These are phyloP conservation scores for Ilex paraguariensis DNA, from an alignment of 305 asterid genomes.

Conservation along the genomic window DNA sequence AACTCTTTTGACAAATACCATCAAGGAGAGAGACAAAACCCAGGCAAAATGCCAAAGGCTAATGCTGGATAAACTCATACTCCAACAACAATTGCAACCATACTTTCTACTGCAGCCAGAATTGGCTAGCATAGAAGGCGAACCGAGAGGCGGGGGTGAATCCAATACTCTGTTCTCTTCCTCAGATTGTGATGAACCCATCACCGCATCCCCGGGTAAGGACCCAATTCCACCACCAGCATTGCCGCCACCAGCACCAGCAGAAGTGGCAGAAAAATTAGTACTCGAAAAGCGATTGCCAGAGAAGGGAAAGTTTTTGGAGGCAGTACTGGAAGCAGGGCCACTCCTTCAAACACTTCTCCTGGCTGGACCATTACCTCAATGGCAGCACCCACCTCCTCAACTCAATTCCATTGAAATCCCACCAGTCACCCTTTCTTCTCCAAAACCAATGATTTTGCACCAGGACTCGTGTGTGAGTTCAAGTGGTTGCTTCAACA, in stretches of 20 bases:
- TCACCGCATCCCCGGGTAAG: constrained; percentile 2
- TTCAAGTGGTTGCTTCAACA: constrained; percentile 39
- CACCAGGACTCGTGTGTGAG: constrained; percentile 31
- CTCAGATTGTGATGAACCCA: constrained; percentile 47
- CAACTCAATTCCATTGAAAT: constrained; percentile 79
- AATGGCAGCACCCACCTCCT: constrained; percentile 97
- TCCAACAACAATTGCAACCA: constrained; percentile 31
- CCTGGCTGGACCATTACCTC: constrained; percentile 90
- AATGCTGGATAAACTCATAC: constrained; percentile 40
- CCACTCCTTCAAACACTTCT: constrained; percentile 88
- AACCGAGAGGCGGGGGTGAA: constrained; percentile 12
- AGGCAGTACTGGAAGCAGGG: constrained; percentile 90
- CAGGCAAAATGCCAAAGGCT: constrained; percentile 41
- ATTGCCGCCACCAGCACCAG: not conserved
- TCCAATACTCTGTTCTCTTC: constrained; percentile 26
- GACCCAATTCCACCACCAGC: not conserved
- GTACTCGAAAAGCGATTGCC: constrained; percentile 48
- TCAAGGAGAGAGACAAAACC: constrained; percentile 69
- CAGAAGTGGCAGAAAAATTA: constrained; percentile 26
- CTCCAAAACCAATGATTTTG: constrained; percentile 23
- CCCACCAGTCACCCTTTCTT: constrained; percentile 77
- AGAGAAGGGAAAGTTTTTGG: constrained; percentile 73
- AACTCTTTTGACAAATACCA: constrained; percentile 35
- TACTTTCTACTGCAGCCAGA: constrained; percentile 17
- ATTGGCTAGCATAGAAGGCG: constrained; percentile 50